phyloP scores from a whole-genome alignment of 805 yeast genomes.

The Zygoascus flipseniorum region DNA sequence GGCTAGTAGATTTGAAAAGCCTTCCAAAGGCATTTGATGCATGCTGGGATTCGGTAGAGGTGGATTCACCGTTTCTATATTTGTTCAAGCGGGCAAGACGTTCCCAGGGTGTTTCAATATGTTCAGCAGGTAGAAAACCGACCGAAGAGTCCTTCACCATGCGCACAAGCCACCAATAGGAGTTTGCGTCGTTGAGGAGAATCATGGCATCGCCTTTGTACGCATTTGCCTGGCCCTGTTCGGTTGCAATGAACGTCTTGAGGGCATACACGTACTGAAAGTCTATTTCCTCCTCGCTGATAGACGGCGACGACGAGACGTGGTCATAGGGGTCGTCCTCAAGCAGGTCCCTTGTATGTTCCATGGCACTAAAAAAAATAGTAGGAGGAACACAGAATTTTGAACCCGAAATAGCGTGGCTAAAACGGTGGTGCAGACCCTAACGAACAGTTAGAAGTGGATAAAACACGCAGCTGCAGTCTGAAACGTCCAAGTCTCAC shows the following conservation, averaged over 20 bases:
- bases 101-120: conserved; percentile 85
- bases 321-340: conserved; percentile 26
- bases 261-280: conserved; percentile 80
- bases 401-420: too few species aligned
- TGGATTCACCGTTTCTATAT: conserved; percentile 71
- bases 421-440: too few species aligned
- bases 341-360: neutral
- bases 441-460: neutral
- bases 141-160: conserved; percentile 52
- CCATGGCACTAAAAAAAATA: neutral
- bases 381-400: neutral
- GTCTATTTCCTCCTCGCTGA: conserved; percentile 50
- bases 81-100: conserved; percentile 86
- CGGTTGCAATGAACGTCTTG: conserved; percentile 84
- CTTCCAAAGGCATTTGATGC: conserved; percentile 8
- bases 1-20: conserved; percentile 9
- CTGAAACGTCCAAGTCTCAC: neutral
- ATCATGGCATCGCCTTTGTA: conserved; percentile 74
- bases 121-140: conserved; percentile 96
- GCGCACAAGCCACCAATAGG: conserved; percentile 93
- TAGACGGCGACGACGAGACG: conserved; percentile 62
- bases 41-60: conserved; percentile 4
- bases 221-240: conserved; percentile 81
- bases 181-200: conserved; percentile 77
- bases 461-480: neutral